Conservation (phyloP, 2,329 filamentous ascomycete genomes). For the Ophiocordyceps polyrhachis-furcata region DNA sequence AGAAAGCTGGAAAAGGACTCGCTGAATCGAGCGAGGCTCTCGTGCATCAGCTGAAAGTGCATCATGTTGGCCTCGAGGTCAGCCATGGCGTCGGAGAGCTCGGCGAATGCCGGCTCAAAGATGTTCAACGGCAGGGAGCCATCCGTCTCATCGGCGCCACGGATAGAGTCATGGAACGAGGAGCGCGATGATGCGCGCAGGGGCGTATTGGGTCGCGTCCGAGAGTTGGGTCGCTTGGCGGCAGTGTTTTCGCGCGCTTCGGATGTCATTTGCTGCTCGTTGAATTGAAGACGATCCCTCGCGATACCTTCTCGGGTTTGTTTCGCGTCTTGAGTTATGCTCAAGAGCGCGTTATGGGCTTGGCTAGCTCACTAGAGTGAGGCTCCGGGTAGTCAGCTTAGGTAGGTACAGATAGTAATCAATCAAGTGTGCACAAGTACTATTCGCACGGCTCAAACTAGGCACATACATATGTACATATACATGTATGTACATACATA, state of each 20-base stretch:
- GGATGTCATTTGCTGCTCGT: constrained; percentile 5
- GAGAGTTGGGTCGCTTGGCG: constrained; percentile 36
- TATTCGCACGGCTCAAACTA: too few relatives aligned
- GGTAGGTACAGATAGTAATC: too few relatives aligned
- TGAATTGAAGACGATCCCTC: too few relatives aligned
- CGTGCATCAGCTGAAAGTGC: constrained; percentile 93
- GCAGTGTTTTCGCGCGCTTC: constrained; percentile 8
- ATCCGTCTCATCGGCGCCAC: constrained; percentile 29
- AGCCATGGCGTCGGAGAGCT: constrained; percentile 83
- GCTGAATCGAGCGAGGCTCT: constrained; percentile 79
- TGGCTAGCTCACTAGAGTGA: too few relatives aligned
- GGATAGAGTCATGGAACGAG: constrained; percentile 63
- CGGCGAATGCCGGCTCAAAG: constrained; percentile 80
- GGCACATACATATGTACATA: too few relatives aligned
- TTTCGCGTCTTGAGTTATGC: too few relatives aligned
- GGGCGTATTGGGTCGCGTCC: constrained; percentile 70
- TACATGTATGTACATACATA: too few relatives aligned
- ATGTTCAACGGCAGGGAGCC: constrained; percentile 53
- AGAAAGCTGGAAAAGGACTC: constrained; percentile 93
- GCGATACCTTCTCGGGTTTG: too few relatives aligned
- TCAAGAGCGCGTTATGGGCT: too few relatives aligned
- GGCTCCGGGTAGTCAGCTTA: too few relatives aligned
- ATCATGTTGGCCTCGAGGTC: constrained; percentile 95
- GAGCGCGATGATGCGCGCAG: constrained; percentile 78
- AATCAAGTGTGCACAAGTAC: too few relatives aligned